Base-by-base conservation (phyloP, 805 yeast genomes). In the Candida suzukii region DNA sequence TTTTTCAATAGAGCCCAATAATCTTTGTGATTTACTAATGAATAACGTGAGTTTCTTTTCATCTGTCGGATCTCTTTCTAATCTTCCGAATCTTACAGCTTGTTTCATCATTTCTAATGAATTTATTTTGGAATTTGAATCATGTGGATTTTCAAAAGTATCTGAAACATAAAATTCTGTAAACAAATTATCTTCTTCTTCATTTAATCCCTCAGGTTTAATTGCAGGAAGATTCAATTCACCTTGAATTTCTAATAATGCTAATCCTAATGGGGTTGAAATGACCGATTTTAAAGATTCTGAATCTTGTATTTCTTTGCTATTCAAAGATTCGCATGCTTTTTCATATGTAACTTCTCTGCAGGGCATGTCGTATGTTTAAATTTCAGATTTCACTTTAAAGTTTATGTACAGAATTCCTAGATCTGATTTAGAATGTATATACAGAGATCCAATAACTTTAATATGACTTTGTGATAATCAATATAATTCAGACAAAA, bases 171-270 rank as follows among this genome's bases (percentile, higher is more conserved):
- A n/a, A 13, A 63, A 53, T 35, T 56, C 53, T 7, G 64, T 58
- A 43, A 68, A 71, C 40, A 63, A 58, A 10, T 45, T 46, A 24
- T 54, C 56, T 42, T 66, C 70, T 29, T 58, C 66, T 14, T 59
- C 56, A 35, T 64, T 50, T 18, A 61, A 53, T 6, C 54, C 52
- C 2, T 46, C 48, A 7, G 71, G 68, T 19, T 53, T 51, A 18
- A 50, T 51, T 4, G 51, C 43, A 0, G 81, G 80, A 3, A 79
- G 53, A 42, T 76, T 74, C 31, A 83, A 57, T 28, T 79, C 86
- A 10, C 93, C 93, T 53, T 83, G 93, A 17, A 83, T 82, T 55
- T 83, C 93, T 17, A 83, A 45, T 16, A 83, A 50, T 2, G 74
- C 68, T 34, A 78, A 68, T 1, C 91, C 93, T 34, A 64, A 59